A percentile compares a stretch with the other conserved stretches of the same genome.
These are phyloP conservation scores for Amoebophrya sp. DNA, from an alignment of 169 alveolate species.

Conservation along the genomic window DNA sequence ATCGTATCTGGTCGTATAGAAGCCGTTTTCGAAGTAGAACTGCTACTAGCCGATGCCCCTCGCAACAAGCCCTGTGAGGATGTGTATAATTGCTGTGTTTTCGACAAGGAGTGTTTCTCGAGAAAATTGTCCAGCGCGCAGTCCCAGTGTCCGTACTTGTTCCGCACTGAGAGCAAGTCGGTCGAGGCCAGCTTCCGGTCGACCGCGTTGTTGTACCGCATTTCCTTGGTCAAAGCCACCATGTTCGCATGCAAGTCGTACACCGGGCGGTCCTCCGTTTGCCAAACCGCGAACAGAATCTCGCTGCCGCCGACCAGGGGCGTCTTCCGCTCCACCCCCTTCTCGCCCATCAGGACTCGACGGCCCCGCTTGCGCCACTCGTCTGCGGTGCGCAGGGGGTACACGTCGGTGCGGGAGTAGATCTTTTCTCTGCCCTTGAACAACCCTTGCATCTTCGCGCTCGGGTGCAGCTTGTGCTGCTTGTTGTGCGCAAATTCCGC, in stretches of 20 bases:
- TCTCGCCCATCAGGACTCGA: background rate
- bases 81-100: no score
- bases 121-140: background rate
- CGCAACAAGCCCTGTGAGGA: no score
- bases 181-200: background rate
- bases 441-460: background rate
- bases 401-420: background rate
- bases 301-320: conserved; percentile 25
- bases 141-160: conserved; percentile 1
- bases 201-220: background rate
- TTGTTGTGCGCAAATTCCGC: background rate
- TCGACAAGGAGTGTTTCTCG: no score
- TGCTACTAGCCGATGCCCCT: no score
- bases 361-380: conserved; percentile 16
- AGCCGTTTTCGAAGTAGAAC: no score
- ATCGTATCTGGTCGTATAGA: no score
- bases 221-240: background rate
- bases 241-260: background rate
- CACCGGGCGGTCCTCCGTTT: conserved; percentile 8
- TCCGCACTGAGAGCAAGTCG: background rate
- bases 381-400: conserved; percentile 23
- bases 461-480: background rate
- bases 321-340: background rate
- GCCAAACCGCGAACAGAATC: background rate
- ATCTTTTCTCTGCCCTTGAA: background rate